Base-by-base conservation (phyloP, 805 yeast genomes). In the Cyberlindnera japonica region DNA sequence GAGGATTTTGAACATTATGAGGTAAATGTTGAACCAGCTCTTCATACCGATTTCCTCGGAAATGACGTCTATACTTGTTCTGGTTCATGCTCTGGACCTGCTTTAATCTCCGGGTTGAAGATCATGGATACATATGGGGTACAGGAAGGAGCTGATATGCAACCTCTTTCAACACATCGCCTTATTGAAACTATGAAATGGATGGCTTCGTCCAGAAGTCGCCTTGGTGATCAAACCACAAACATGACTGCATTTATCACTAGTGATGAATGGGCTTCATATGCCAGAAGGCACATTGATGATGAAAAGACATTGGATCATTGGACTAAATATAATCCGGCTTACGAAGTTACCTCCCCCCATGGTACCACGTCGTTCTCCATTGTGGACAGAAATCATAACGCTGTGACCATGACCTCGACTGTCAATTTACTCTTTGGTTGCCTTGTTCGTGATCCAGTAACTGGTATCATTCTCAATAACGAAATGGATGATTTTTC, bases 401-500 rank as follows among this genome's bases (percentile, higher is more conserved):
- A 85, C 66, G 88, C 96, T 0, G 93, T 91, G 2, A 69, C 87
- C 3, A 71, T 90, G 70, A 91, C 98, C 1, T 84, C 96, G 2
- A 90, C 98, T 0, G 79, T 91, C 9, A 91, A 91, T 58, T 64
- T 89, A 38, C 58, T 77, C 28, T 91, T 89, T 63, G 99, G 99
- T 1, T 80, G 93, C 11, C 57, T 79, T 51, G 82, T 91, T 6
- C 84, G 82, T 57, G 97, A 91, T 58, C 80, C 82, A 2, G 59
- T 44, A 2, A 90, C 98, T 0, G 98, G 97, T 2, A 67, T 91
- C 8, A 72, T 91, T 9, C 64, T 91, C 54, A 91, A 91, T 64
- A 79, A 87, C 51, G 88, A 91, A 61, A 90, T 91, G 96, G 97
- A 91, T 61, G 98, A 91, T 58, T 91, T 91, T 55, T 83, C 95